A percentile compares a stretch with the other conserved stretches of the same genome.
These are phyloP conservation scores for Lasiosphaeris hirsuta DNA, from an alignment of 495 filamentous ascomycete species.

Conservation along the genomic window DNA sequence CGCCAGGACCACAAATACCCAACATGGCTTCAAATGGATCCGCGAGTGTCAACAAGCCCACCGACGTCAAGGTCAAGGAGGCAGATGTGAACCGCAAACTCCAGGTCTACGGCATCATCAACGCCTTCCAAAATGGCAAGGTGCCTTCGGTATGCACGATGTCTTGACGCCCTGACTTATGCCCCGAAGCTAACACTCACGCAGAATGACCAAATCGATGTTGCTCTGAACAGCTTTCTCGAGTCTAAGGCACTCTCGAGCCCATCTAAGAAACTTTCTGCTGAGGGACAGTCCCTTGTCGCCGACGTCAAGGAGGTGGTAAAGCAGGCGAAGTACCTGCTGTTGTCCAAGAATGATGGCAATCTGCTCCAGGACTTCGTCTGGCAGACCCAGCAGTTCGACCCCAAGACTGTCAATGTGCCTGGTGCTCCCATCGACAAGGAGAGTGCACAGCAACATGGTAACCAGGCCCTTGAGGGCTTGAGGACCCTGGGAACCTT, in stretches of 20 bases:
- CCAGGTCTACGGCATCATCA: conserved; percentile 88
- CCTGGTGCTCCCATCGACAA: conserved; percentile 69
- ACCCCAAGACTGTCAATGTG: conserved; percentile 53
- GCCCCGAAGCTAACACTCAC: background rate
- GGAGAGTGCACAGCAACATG: conserved; percentile 74
- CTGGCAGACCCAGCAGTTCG: conserved; percentile 80
- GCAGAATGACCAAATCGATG: conserved; percentile 90
- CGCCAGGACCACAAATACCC: conserved; percentile 1
- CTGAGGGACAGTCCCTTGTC: conserved; percentile 75
- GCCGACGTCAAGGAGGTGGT: conserved; percentile 78
- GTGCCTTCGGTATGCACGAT: conserved; percentile 73
- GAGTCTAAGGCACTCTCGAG: conserved; percentile 59
- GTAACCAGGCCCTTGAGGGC: conserved; percentile 76
- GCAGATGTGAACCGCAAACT: conserved; percentile 88
- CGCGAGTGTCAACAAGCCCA: conserved; percentile 61
- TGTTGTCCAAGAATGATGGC: conserved; percentile 94
- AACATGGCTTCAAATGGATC: conserved; percentile 24
- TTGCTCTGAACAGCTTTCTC: conserved; percentile 83
- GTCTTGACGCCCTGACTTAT: background rate
- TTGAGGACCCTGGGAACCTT: conserved; percentile 83
- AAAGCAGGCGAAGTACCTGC: conserved; percentile 77
- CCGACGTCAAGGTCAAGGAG: conserved; percentile 56
- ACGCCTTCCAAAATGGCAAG: conserved; percentile 85
- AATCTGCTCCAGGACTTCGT: conserved; percentile 95
- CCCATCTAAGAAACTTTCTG: conserved; percentile 75